phyloP scores from a whole-genome alignment of 495 filamentous ascomycete genomes.

The Neurospora sp. region DNA sequence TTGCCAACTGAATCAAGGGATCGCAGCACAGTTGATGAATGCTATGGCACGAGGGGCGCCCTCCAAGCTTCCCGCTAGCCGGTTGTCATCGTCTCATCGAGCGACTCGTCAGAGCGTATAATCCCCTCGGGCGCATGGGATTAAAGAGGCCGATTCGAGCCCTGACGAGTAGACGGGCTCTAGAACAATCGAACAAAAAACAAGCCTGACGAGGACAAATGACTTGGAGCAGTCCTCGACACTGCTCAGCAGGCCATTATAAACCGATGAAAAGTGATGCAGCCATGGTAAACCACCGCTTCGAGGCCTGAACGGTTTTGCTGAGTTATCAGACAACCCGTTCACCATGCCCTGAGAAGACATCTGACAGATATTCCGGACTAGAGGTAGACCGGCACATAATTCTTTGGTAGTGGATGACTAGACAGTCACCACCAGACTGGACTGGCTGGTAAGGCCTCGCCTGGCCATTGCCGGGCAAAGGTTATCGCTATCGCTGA shows the following conservation, averaged over 20 bases:
- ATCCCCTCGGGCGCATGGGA: too few species aligned
- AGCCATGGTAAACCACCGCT: neutral
- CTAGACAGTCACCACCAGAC: neutral
- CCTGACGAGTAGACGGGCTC: neutral
- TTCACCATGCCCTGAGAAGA: neutral
- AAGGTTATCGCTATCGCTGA: neutral
- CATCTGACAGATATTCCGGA: too few species aligned
- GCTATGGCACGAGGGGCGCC: neutral
- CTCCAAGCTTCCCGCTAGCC: neutral
- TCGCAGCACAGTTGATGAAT: neutral
- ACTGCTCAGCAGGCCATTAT: neutral
- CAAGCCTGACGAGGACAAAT: neutral
- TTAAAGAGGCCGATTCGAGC: too few species aligned
- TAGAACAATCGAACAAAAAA: neutral
- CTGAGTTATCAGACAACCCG: neutral
- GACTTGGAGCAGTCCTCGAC: neutral
- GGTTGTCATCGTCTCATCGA: neutral
- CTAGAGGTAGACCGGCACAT: neutral
- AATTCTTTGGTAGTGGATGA: neutral
- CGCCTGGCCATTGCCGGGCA: neutral
- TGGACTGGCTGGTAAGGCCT: too few species aligned
- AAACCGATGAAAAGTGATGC: neutral
- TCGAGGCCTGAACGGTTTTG: neutral
- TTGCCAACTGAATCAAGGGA: neutral
- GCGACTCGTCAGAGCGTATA: too few species aligned